Base-by-base conservation (phyloP, 2,329 filamentous ascomycete genomes). In the Claviceps digitariae region DNA sequence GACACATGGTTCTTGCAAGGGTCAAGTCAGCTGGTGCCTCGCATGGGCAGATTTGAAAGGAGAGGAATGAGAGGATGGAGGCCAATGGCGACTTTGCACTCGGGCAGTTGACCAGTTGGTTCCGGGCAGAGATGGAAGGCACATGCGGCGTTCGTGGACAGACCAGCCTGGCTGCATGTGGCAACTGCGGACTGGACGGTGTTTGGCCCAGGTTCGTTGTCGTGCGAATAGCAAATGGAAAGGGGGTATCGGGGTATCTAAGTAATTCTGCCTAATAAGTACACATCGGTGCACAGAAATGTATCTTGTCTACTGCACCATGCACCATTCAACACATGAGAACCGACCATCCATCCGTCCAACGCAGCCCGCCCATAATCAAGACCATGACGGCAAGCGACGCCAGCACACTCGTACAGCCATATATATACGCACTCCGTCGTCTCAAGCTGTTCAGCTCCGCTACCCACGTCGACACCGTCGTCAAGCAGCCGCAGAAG, bases 341-440 rank as follows among this genome's bases (percentile, higher is more conserved):
- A 2, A 58, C 57, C 17, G 63, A 65, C 60, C 82, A 83, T 1
- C 79, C 82, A 6, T 72, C 66, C 29, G 75, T 83, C 88, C 87
- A 94, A 55, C 77, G 70, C 62, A 91, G 68, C 55, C 83, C 82
- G 0, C 88, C 88, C 82, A 91, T 87, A 20, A 90, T 76, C 1
- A 80, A 72, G 25, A 90, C 74, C 74, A 87, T 67, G 12, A 84
- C 59, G 12, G 72, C 73, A 54, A 89, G 62, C 2, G 77, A 80
- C 0, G 72, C 72, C 0, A 72, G 63, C 2, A 90, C 76, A 61
- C 85, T 91, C 21, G 67, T 65, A 0, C 63, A 57, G 0, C 82
- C 85, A 61, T 93, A 93, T 0, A 79, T 56, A 70, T 91, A 95
- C 2, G 84, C 65, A 47, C 82, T 71, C 17, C 69, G 69, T 27